Percentiles rank a stretch among this genome's conserved stretches.
phyloP scores from a whole-genome alignment of 371 early-diverging fungal genomes.

The Mucor indicus region DNA sequence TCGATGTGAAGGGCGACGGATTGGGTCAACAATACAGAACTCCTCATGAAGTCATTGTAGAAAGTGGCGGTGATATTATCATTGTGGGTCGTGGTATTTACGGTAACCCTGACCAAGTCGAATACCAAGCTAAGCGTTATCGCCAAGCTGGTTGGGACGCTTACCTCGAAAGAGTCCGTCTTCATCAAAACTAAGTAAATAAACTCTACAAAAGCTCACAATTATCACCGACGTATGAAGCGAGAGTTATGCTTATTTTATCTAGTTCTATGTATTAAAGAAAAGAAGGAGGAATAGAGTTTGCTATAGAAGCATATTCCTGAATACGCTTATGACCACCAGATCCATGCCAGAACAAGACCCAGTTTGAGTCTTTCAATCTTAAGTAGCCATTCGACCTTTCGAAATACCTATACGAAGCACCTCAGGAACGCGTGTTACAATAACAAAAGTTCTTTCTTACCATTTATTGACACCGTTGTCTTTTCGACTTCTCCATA shows the following conservation, averaged over 20 bases:
- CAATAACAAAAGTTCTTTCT: no score
- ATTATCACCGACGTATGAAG: no score
- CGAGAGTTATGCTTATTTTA: no score
- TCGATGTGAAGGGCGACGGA: slow-evolving; percentile 79
- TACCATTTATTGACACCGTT: slow-evolving; percentile 93
- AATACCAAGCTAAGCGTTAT: slow-evolving; percentile 75
- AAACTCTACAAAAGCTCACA: no score
- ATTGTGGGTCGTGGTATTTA: slow-evolving; percentile 97
- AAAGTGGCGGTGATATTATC: slow-evolving; percentile 88
- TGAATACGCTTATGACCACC: slow-evolving; percentile 37
- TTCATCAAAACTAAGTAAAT: slow-evolving; percentile 15
- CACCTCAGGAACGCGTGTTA: no score
- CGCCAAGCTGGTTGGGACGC: slow-evolving; percentile 94
- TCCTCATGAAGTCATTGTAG: slow-evolving; percentile 81
- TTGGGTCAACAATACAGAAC: slow-evolving; percentile 95
- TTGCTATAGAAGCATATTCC: slow-evolving; percentile 34
- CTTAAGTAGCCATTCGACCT: slow-evolving; percentile 73
- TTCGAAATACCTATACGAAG: slow-evolving; percentile 76
- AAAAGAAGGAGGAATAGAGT: slow-evolving; percentile 41
- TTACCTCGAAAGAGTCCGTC: slow-evolving; percentile 65
- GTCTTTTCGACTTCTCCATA: slow-evolving; percentile 86
- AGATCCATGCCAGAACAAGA: slow-evolving; percentile 74
- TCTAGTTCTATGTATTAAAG: no score
- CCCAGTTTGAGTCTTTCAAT: slow-evolving; percentile 67
- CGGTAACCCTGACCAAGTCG: slow-evolving; percentile 71